Evolutionary conservation across 2,329 filamentous ascomycete genomes (phyloP), one percentile per base, ranked within the genome.

Genomic region (Aspergillus sp.): DNA sequence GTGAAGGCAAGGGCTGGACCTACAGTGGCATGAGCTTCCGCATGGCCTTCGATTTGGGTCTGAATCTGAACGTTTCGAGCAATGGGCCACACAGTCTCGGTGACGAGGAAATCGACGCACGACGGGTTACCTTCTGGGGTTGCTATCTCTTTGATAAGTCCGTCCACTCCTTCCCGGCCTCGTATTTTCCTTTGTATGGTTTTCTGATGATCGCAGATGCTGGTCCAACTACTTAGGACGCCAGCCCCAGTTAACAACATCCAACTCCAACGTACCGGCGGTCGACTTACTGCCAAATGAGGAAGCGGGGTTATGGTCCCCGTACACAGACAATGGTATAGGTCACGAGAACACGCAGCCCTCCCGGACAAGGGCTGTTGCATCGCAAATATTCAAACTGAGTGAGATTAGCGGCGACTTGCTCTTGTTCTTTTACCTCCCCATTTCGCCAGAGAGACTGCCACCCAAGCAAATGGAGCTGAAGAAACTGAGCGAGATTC

Each of bases 1-100:
- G 91, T 38, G 93, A 97, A 69, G 88, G 88, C 35, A 94, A 93
- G 66, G 93, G 93, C 1, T 98, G 93, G 93, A 89, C 96, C 3
- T 97, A 97, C 66, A 95, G 88, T 59, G 91, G 93, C 43, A 96
- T 98, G 87, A 93, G 87, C 59, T 97, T 98, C 64, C 84, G 93
- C 40, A 97, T 98, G 91, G 91, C 90, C 0, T 86, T 86, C 64
- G 93, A 98, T 59, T 79, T 98, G 52, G 93, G 93, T 0, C 74
- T 98, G 45, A 94, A 96, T 59, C 79, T 96, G 12, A 86, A 95
- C 60, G 80, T 85, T 1, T 79, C 80, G 12, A 81, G 81, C 6
- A 76, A 88, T 48, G 77, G 78, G 5, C 69, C 71, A 5, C 74
- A 72, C n/a, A 79, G 77, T 48, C 76, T 91, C 54, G 81, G 82